Conservation (phyloP, 2,329 filamentous ascomycete genomes). For the Atkinsonella hypoxylon region DNA sequence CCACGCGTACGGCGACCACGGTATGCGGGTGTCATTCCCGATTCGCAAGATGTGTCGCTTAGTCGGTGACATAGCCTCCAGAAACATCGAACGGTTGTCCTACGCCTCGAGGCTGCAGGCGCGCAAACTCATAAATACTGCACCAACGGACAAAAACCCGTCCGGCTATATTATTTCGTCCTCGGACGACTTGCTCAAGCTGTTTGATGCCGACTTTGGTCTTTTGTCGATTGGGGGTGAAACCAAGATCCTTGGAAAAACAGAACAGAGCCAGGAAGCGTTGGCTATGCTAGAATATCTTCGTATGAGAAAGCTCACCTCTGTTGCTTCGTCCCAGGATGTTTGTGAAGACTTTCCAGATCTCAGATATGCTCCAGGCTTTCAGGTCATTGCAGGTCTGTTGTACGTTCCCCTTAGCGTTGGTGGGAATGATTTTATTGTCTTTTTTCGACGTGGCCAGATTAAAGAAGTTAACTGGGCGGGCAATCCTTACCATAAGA, state of each 20-base stretch:
- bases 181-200: constrained; percentile 68
- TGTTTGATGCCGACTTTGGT: constrained; percentile 83
- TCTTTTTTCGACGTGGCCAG: constrained; percentile 76
- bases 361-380: constrained; percentile 66
- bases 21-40: constrained; percentile 86
- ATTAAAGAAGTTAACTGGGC: constrained; percentile 72
- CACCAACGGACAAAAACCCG: constrained; percentile 68
- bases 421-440: constrained; percentile 73
- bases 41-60: constrained; percentile 87
- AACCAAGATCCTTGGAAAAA: constrained; percentile 68
- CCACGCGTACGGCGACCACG: constrained; percentile 63
- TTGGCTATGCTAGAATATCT: constrained; percentile 78
- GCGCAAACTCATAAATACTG: constrained; percentile 77
- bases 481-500: constrained; percentile 76
- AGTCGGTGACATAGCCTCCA: constrained; percentile 72
- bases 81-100: constrained; percentile 78
- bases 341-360: constrained; percentile 69
- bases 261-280: constrained; percentile 70
- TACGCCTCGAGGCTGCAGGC: constrained; percentile 78
- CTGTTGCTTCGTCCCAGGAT: constrained; percentile 69
- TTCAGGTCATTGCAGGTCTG: constrained; percentile 64
- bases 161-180: constrained; percentile 86
- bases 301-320: constrained; percentile 59
- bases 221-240: constrained; percentile 77
- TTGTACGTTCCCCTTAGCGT: constrained; percentile 71